These are phyloP conservation scores for Syncephalis fuscata DNA, from an alignment of 371 early-diverging fungal genomes.

Conservation along the genomic window DNA sequence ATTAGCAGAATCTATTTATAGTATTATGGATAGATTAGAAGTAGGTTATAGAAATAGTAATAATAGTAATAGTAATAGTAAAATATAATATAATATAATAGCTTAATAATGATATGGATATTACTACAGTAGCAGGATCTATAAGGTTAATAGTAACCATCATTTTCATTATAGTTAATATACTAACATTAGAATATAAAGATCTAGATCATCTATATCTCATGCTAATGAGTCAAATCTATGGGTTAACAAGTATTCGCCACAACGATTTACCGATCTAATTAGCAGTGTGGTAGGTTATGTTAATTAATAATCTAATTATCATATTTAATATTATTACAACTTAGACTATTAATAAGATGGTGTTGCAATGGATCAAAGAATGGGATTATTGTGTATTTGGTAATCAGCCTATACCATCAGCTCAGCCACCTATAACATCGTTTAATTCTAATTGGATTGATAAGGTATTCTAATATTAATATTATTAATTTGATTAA, in stretches of 20 bases:
- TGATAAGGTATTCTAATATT: background rate
- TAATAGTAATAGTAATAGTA: too few relatives aligned
- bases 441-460: too few relatives aligned
- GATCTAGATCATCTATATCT: too few relatives aligned
- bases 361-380: conserved; percentile 84
- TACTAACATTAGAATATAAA: too few relatives aligned
- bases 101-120: too few relatives aligned
- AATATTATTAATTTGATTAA: conserved; percentile 5
- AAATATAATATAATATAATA: too few relatives aligned
- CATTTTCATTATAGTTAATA: too few relatives aligned
- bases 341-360: conserved; percentile 60
- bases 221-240: conserved; percentile 21
- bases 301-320: too few relatives aligned
- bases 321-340: background rate
- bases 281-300: conserved; percentile 65
- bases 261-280: conserved; percentile 71
- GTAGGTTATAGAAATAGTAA: conserved; percentile 10
- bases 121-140: too few relatives aligned
- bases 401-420: conserved; percentile 17
- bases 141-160: too few relatives aligned
- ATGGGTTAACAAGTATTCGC: conserved; percentile 91
- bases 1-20: conserved; percentile 17
- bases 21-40: conserved; percentile 23
- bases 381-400: conserved; percentile 95
- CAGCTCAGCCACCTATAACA: conserved; percentile 4